Evolutionary conservation across 129 eudicot genomes (phyloP).

Genomic region (Dittrichia graveolens): DNA sequence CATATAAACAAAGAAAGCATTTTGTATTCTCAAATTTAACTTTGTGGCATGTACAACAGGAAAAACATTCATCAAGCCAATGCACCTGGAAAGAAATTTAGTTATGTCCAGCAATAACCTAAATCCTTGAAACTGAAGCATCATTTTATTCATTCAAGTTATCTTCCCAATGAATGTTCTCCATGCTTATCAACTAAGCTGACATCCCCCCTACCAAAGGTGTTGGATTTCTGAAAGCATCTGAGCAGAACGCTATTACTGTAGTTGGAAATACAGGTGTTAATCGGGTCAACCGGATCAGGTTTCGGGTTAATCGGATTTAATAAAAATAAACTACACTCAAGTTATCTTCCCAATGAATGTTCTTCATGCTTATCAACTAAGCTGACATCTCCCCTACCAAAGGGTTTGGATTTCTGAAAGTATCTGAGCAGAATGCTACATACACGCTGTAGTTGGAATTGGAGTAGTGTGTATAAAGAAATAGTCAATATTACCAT

Average conservation of each 20-base stretch:
- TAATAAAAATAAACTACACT: too few relatives aligned
- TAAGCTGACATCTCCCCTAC: neutral
- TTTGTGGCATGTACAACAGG: neutral
- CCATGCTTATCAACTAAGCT: neutral
- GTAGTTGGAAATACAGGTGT: too few relatives aligned
- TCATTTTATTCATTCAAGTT: neutral
- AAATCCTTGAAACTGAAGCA: neutral
- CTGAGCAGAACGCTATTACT: too few relatives aligned
- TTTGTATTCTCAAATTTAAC: neutral
- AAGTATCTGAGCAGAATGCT: conserved; percentile 4
- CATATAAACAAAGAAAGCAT: conserved; percentile 2
- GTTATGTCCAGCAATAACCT: neutral
- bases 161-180: neutral
- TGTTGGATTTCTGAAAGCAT: neutral
- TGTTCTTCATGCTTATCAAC: neutral
- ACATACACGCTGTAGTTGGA: neutral
- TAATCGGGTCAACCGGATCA: too few relatives aligned
- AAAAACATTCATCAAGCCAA: neutral
- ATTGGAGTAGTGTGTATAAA: too few relatives aligned
- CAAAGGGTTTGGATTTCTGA: neutral
- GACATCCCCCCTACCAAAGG: neutral
- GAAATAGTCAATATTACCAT: neutral
- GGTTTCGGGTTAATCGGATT: too few relatives aligned
- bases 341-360: neutral
- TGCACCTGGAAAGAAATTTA: neutral